Conservation (phyloP, 2,329 filamentous ascomycete genomes). For the Leptosphaerulina australis region DNA sequence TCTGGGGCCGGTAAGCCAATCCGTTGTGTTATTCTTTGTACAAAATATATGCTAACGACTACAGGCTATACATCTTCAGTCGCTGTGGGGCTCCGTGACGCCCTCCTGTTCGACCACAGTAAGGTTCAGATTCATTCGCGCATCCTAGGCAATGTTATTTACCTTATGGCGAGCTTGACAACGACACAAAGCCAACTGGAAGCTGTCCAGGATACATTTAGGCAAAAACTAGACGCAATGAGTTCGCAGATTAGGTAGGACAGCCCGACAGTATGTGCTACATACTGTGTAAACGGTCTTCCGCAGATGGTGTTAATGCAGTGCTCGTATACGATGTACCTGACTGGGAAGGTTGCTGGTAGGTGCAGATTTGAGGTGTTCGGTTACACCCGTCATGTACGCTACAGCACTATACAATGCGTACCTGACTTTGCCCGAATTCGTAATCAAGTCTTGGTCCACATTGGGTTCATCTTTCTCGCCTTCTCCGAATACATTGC, state of each 20-base stretch:
- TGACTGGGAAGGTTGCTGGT: conserved; percentile 9
- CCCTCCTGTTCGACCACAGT: conserved; percentile 50
- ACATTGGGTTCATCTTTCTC: too few species aligned
- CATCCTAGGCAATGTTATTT: conserved; percentile 66
- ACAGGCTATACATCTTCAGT: conserved; percentile 63
- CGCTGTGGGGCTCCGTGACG: conserved; percentile 59
- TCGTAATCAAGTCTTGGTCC: too few species aligned
- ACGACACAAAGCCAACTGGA: conserved; percentile 25
- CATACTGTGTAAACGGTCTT: neutral
- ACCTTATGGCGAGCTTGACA: conserved; percentile 62
- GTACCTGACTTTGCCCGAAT: neutral
- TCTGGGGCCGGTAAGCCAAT: conserved; percentile 52
- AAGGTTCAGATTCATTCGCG: conserved; percentile 61
- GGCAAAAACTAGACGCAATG: conserved; percentile 21
- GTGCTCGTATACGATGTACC: conserved; percentile 1
- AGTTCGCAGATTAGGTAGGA: neutral
- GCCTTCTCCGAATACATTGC: too few species aligned
- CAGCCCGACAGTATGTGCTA: neutral
- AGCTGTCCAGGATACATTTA: conserved; percentile 29
- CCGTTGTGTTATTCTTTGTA: neutral
- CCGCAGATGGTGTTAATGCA: conserved; percentile 4
- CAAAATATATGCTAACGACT: neutral
- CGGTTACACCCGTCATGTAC: conserved; percentile 14
- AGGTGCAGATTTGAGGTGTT: neutral
- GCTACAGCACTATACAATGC: conserved; percentile 1